phyloP scores from a whole-genome alignment of 2,329 filamentous ascomycete genomes.

The Aspergillus ochraceoroseus region DNA sequence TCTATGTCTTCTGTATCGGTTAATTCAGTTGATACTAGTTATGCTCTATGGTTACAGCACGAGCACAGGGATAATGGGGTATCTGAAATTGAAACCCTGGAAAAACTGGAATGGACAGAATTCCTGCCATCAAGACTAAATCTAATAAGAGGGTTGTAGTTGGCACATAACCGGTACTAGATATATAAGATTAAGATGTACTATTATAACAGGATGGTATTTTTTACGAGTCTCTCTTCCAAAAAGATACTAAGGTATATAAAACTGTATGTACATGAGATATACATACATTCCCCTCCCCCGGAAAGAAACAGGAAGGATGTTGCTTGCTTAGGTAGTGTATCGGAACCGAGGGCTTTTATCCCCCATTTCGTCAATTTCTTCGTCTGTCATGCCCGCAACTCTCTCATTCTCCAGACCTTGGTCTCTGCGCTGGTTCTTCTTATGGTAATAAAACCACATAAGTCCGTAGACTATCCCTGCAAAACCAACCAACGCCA shows the following conservation, averaged over 20 bases:
- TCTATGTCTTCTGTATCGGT: too few relatives aligned
- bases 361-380: slow-evolving; percentile 44
- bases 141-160: too few relatives aligned
- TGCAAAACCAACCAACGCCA: slow-evolving; percentile 55
- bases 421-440: slow-evolving; percentile 44
- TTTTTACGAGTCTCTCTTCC: background rate
- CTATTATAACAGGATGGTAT: background rate
- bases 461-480: slow-evolving; percentile 52
- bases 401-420: slow-evolving; percentile 40
- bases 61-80: too few relatives aligned
- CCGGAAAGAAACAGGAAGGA: background rate
- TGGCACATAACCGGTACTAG: too few relatives aligned
- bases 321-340: slow-evolving; percentile 34
- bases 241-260: too few relatives aligned
- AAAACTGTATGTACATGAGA: too few relatives aligned
- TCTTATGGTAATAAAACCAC: slow-evolving; percentile 50
- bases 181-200: too few relatives aligned
- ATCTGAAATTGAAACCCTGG: too few relatives aligned
- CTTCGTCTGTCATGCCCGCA: slow-evolving; percentile 38
- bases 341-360: slow-evolving; percentile 41
- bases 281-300: background rate
- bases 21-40: too few relatives aligned
- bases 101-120: too few relatives aligned
- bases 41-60: too few relatives aligned
- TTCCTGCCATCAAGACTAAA: too few relatives aligned